Evolutionary conservation across 345 rosid species (phyloP).

Genomic region (Gossypium bickii): DNA sequence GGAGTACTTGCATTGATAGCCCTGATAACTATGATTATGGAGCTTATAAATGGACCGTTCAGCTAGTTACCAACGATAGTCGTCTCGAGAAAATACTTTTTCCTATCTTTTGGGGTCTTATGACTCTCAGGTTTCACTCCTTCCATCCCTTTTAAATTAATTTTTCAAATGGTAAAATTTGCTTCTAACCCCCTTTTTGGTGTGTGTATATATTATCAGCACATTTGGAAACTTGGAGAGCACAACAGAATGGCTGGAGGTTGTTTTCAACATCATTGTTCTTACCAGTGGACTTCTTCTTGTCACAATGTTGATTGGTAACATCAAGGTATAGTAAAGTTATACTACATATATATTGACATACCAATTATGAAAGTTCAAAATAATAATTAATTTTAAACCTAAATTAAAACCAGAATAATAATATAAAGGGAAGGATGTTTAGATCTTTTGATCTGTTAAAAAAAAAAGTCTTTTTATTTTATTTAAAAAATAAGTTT

Average conservation of each 20-base stretch:
- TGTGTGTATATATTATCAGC: constrained; percentile 33
- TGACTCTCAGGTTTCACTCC: constrained; percentile 74
- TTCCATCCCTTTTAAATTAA: not conserved
- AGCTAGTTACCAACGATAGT: constrained; percentile 67
- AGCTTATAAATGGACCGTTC: constrained; percentile 89
- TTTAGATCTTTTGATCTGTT: no score
- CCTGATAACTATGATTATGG: constrained; percentile 67
- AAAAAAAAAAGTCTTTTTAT: no score
- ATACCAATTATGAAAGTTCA: no score
- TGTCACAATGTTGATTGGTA: constrained; percentile 95
- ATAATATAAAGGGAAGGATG: no score
- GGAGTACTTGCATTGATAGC: constrained; percentile 53
- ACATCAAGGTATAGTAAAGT: constrained; percentile 60
- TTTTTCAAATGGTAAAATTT: no score
- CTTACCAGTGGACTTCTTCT: constrained; percentile 87
- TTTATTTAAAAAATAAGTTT: no score
- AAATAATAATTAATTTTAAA: no score
- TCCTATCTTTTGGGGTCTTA: constrained; percentile 94
- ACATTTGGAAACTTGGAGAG: constrained; percentile 92
- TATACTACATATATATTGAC: not conserved
- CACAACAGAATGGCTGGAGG: constrained; percentile 95
- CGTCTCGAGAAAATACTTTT: constrained; percentile 86
- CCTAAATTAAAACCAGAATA: no score
- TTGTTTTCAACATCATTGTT: constrained; percentile 89
- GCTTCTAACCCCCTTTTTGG: not conserved